Percentiles rank a stretch among this genome's conserved stretches.
Evolutionary conservation across 2,329 filamentous ascomycete genomes (phyloP).

Genomic region (Leptosphaerulina australis): DNA sequence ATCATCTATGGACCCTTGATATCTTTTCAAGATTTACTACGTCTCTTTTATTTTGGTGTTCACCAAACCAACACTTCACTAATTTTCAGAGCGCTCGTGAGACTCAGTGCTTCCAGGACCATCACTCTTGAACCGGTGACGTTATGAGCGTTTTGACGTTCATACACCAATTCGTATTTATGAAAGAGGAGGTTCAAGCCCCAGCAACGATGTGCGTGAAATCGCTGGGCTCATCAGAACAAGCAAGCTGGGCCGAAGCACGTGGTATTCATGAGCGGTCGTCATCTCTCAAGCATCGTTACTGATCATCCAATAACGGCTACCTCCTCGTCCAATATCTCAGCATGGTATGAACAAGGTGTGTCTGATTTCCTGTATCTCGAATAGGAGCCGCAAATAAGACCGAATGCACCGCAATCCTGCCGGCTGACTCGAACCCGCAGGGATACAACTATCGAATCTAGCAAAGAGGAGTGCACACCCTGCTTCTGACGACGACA

Average conservation of each 20-base stretch:
- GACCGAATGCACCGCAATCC: slow-evolving; percentile 10
- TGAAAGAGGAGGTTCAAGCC: neutral
- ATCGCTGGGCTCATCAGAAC: neutral
- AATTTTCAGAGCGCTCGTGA: neutral
- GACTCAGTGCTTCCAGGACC: neutral
- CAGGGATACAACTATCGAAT: slow-evolving; percentile 1
- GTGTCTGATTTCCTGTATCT: neutral
- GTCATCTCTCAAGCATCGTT: neutral
- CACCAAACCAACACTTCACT: neutral
- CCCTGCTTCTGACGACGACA: slow-evolving; percentile 9
- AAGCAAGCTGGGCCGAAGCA: neutral
- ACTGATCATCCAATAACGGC: neutral
- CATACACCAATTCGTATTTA: neutral
- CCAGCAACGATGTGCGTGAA: neutral
- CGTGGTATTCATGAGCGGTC: neutral
- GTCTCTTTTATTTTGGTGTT: neutral
- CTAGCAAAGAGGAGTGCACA: neutral
- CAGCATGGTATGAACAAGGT: neutral
- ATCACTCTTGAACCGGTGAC: neutral
- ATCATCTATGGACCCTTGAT: too few species aligned
- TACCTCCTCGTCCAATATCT: neutral
- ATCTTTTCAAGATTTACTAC: too few species aligned
- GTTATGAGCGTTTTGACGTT: neutral
- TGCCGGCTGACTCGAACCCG: slow-evolving; percentile 8
- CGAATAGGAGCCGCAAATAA: slow-evolving; percentile 3